Evolutionary conservation across 495 filamentous ascomycete genomes (phyloP).

Genomic region (Penicillium crystallinum): DNA sequence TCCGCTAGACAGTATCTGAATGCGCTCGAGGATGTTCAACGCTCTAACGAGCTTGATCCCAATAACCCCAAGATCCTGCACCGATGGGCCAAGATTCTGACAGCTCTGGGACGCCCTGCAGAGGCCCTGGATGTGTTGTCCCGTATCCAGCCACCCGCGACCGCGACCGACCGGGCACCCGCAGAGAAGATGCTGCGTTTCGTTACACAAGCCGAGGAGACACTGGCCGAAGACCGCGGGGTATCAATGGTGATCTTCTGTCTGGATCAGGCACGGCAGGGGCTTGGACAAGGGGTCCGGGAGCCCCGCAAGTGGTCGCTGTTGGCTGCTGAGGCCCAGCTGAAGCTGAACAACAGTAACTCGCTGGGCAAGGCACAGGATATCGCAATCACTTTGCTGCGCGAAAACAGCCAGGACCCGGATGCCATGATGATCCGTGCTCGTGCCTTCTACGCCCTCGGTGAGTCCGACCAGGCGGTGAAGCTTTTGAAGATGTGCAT

Average conservation of each 20-base stretch:
- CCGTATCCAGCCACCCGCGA: conserved; percentile 58
- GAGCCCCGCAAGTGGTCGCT: conserved; percentile 89
- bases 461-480: conserved; percentile 93
- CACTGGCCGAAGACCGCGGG: conserved; percentile 60
- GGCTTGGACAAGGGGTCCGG: conserved; percentile 64
- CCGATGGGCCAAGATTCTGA: conserved; percentile 83
- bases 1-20: conserved; percentile 68
- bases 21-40: conserved; percentile 79
- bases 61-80: conserved; percentile 80
- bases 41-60: conserved; percentile 74
- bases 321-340: conserved; percentile 86
- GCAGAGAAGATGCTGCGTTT: conserved; percentile 81
- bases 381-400: conserved; percentile 78
- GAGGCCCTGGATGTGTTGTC: conserved; percentile 80
- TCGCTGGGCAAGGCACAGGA: conserved; percentile 87
- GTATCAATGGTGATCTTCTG: conserved; percentile 91
- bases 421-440: conserved; percentile 90
- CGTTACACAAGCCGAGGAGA: conserved; percentile 73
- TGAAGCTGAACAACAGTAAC: conserved; percentile 89
- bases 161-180: conserved; percentile 72
- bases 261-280: conserved; percentile 78
- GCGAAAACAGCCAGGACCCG: conserved; percentile 83
- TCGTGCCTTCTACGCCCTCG: conserved; percentile 79
- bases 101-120: conserved; percentile 73
- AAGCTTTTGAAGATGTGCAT: conserved; percentile 87